Evolutionary conservation across 306 rosid genomes (phyloP).

Genomic region (Cicer chorassanicum): DNA sequence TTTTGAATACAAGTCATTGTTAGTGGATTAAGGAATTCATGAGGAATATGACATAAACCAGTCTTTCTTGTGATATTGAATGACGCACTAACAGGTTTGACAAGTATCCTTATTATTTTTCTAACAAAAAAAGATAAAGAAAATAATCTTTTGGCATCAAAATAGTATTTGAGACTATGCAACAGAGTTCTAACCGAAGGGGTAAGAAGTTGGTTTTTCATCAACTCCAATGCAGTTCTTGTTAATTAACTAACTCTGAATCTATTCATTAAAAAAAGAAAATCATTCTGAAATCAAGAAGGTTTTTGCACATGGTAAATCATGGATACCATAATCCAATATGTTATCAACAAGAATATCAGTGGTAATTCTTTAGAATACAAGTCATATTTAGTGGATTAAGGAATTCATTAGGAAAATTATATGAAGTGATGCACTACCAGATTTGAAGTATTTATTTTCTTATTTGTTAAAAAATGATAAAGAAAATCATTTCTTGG

Average conservation of each 20-base stretch:
- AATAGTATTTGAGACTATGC: conserved; percentile 1
- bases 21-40: conserved; percentile 11
- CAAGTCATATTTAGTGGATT: neutral
- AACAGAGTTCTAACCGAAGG: conserved; percentile 3
- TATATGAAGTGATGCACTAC: conserved; percentile 3
- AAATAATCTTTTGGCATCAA: neutral
- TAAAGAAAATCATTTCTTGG: neutral
- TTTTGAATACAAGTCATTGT: neutral
- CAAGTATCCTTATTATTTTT: neutral
- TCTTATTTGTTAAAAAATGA: neutral
- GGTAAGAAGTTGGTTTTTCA: conserved; percentile 14
- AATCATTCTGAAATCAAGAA: neutral
- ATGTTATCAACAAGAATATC: no score
- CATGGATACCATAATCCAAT: neutral
- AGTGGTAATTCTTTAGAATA: conserved; percentile 20
- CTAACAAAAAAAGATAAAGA: neutral
- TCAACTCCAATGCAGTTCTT: conserved; percentile 2
- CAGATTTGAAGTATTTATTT: neutral
- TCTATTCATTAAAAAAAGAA: no score
- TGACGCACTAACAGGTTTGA: neutral
- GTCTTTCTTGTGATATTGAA: neutral
- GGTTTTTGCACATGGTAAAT: neutral
- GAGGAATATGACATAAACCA: conserved; percentile 19
- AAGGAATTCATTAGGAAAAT: conserved; percentile 24
- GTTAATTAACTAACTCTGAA: neutral